Conservation (phyloP, 495 filamentous ascomycete genomes). For the Aspergillus saccharolyticus region DNA sequence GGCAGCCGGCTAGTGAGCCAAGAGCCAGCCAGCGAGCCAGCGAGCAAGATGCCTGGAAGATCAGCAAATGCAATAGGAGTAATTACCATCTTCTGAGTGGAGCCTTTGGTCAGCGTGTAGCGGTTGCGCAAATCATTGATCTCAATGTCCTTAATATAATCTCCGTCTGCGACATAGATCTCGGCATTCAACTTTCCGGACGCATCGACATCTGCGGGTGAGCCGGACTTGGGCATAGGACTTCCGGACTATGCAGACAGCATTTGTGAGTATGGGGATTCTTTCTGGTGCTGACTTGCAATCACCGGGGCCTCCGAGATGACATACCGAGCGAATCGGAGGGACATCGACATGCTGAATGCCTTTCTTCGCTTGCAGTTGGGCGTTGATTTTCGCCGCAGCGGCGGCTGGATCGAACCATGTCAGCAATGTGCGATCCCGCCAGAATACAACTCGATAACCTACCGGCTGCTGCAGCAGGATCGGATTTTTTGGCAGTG, state of each 20-base stretch:
- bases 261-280: constrained; percentile 19
- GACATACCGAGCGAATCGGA: constrained; percentile 64
- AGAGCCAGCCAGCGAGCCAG: constrained; percentile 28
- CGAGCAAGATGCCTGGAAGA: constrained; percentile 55
- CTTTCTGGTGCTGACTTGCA: not conserved
- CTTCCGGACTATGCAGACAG: constrained; percentile 40
- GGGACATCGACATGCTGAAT: constrained; percentile 93
- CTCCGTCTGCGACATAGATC: constrained; percentile 89
- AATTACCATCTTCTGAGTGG: constrained; percentile 99
- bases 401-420: constrained; percentile 62
- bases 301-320: not conserved
- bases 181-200: constrained; percentile 69
- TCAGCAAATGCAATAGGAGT: constrained; percentile 74
- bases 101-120: constrained; percentile 95
- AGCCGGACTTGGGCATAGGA: constrained; percentile 42
- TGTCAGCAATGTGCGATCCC: constrained; percentile 4
- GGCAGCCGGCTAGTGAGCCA: constrained; percentile 10
- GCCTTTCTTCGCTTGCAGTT: constrained; percentile 86
- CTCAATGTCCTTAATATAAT: constrained; percentile 97
- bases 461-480: constrained; percentile 82
- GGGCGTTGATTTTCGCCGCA: constrained; percentile 89
- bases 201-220: constrained; percentile 43
- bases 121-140: constrained; percentile 97
- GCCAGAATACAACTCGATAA: not conserved
- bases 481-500: constrained; percentile 48